Conservation (phyloP, 2,329 filamentous ascomycete species). For the Aquanectria penicillioides region DNA sequence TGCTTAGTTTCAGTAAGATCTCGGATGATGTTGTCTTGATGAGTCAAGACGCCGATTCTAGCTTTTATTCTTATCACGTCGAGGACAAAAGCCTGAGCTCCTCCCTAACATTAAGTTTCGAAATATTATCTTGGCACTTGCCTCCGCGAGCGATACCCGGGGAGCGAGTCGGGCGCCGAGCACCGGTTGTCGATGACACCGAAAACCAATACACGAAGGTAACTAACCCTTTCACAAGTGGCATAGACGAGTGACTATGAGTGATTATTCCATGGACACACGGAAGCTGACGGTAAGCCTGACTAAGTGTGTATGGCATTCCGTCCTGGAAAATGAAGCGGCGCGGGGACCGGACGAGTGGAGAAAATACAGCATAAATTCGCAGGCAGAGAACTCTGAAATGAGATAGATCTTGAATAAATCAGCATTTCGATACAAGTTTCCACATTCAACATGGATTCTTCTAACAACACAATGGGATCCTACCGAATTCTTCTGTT, state of each 20-base stretch:
- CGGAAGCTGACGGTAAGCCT: slow-evolving; percentile 13
- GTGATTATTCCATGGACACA: neutral
- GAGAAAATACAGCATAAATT: neutral
- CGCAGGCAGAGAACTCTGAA: neutral
- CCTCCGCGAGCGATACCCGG: slow-evolving; percentile 16
- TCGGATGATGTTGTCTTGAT: neutral
- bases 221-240: slow-evolving; percentile 1
- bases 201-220: slow-evolving; percentile 19
- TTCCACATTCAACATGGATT: slow-evolving; percentile 10
- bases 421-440: neutral
- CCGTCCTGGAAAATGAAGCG: neutral
- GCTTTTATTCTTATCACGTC: slow-evolving; percentile 18
- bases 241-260: neutral
- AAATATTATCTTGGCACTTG: slow-evolving; percentile 6
- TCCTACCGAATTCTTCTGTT: slow-evolving; percentile 32
- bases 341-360: neutral
- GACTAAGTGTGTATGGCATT: neutral
- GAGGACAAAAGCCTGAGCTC: neutral
- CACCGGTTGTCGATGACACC: slow-evolving; percentile 23
- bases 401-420: slow-evolving; percentile 18
- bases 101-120: no score
- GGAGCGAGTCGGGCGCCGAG: slow-evolving; percentile 34
- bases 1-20: neutral
- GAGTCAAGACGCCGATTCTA: neutral
- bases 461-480: slow-evolving; percentile 12